Conservation (phyloP, 2,329 filamentous ascomycete species). For the Fusarium papillatum region DNA sequence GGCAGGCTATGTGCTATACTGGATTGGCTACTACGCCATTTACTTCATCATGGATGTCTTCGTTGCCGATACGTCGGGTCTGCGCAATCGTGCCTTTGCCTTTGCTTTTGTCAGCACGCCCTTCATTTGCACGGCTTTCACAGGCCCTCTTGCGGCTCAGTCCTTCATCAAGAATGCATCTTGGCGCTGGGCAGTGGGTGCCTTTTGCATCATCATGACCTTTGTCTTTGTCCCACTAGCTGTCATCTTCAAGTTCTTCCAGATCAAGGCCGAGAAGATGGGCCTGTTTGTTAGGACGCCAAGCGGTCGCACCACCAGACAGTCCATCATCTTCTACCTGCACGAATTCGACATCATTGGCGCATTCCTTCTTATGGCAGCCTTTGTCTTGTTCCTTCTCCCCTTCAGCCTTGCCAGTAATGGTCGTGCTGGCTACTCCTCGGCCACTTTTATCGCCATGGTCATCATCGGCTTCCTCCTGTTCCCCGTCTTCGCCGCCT, state of each 20-base stretch:
- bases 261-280: slow-evolving; percentile 2
- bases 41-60: slow-evolving; percentile 48
- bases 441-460: slow-evolving; percentile 8
- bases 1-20: slow-evolving; percentile 67
- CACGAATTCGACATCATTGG: not conserved
- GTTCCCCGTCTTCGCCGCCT: slow-evolving; percentile 2
- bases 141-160: slow-evolving; percentile 50
- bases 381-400: not conserved
- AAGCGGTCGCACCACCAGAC: slow-evolving; percentile 52
- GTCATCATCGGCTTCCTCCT: slow-evolving; percentile 2
- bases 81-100: slow-evolving; percentile 49
- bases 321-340: not conserved
- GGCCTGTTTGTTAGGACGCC: slow-evolving; percentile 4
- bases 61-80: slow-evolving; percentile 48
- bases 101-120: slow-evolving; percentile 49
- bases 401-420: not conserved
- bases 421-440: not conserved
- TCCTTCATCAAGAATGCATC: slow-evolving; percentile 70
- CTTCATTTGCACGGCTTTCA: slow-evolving; percentile 53
- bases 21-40: slow-evolving; percentile 58
- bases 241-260: slow-evolving; percentile 16
- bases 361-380: not conserved
- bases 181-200: slow-evolving; percentile 53
- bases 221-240: slow-evolving; percentile 28
- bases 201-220: slow-evolving; percentile 10